phyloP scores from a whole-genome alignment of 768 basidiomycete genomes.

The Kockovaella imperatae region DNA sequence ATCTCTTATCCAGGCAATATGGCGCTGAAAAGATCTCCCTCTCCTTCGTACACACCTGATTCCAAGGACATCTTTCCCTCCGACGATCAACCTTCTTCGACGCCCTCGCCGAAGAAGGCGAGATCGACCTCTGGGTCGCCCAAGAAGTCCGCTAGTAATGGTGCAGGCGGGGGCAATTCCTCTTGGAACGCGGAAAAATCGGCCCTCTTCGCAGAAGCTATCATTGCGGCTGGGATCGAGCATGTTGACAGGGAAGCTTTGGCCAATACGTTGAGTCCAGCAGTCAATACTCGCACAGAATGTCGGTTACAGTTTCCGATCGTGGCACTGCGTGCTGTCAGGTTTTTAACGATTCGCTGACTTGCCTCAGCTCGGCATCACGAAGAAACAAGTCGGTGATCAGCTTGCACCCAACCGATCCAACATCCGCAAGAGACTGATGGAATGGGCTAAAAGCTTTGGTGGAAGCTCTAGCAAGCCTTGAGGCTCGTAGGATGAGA shows the following conservation, averaged over 20 bases:
- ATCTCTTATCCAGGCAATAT: too few relatives aligned
- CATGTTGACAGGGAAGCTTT: not conserved
- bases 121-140: not conserved
- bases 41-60: too few relatives aligned
- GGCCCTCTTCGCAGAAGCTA: conserved; percentile 1
- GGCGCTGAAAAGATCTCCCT: too few relatives aligned
- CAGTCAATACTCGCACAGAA: not conserved
- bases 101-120: too few relatives aligned
- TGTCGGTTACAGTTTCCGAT: too few relatives aligned
- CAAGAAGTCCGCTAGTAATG: too few relatives aligned
- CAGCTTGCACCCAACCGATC: conserved; percentile 5
- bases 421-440: conserved; percentile 1
- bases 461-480: too few relatives aligned
- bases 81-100: too few relatives aligned
- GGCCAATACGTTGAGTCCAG: conserved; percentile 1
- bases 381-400: conserved; percentile 6
- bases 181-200: not conserved
- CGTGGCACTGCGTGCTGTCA: too few relatives aligned
- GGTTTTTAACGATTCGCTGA: too few relatives aligned
- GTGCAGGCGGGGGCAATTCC: not conserved
- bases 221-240: conserved; percentile 4
- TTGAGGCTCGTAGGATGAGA: too few relatives aligned
- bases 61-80: too few relatives aligned
- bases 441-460: conserved; percentile 4
- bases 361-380: conserved; percentile 6